Evolutionary conservation across 208 protist species (phyloP), one percentile per base, ranked within the genome.

Genomic region (Borovskyia barvae): DNA sequence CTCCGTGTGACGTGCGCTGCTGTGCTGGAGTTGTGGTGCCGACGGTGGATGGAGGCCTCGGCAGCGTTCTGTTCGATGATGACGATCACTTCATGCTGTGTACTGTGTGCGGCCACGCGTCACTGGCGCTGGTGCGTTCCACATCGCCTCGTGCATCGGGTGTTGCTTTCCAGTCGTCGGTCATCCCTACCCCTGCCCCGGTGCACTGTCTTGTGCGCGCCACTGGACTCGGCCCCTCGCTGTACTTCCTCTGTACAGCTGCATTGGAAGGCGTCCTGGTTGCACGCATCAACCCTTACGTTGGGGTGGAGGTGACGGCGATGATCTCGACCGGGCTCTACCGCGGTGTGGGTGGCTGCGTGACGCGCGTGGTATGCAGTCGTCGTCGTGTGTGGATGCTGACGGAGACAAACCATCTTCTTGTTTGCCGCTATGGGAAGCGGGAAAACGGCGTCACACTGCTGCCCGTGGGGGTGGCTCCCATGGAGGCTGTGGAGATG

Each of bases 21-120:
- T 64, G 15, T 37, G 62, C 22, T 29, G 56, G 20, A 49, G 35
- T 35, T 75, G 43, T 64, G 49, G 30, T 61, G 26, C 72, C 79
- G 11, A 75, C 67, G 19, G 30, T 91, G 1, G 81, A 89, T 19
- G 85, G 88, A 42, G 85, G 72, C 24, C 72, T 76, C 28, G 54
- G 77, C 43, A 51, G 64, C 11, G 55, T 92, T 2, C 0, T 82
- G 20, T 91, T 92, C 40, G 63, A 79, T 5, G 75, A 87, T 9
- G 81, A 91, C 39, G 88, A 95, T 55, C 61, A 57, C n/a, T 87
- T 80, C 49, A 60, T 90, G 11, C 47, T 92, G 9, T 75, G 75
- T 30, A 54, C 77, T 0, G 71, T 91, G 24, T 70, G 74, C 58
- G 76, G 70, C 3, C 57, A 71, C 24, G 40, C 55, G 11, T 63